Conservation (phyloP, 768 basidiomycete species). For the Suillus bovinus region DNA sequence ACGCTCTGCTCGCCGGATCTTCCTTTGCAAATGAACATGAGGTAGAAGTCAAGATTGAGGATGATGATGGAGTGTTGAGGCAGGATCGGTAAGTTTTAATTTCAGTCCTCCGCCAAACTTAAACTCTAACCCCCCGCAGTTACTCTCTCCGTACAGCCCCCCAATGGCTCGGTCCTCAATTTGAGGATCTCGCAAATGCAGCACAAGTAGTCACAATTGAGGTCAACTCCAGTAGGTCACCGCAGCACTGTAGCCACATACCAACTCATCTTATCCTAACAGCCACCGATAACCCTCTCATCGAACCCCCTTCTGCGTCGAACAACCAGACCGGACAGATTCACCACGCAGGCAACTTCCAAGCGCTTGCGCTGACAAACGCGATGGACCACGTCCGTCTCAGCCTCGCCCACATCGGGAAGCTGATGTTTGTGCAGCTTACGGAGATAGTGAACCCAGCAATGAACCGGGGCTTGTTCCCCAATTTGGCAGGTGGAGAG, state of each 20-base stretch:
- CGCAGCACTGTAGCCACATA: constrained; percentile 7
- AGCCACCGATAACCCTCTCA: constrained; percentile 88
- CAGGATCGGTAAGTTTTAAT: constrained; percentile 70
- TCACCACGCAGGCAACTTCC: constrained; percentile 89
- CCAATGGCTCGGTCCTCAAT: constrained; percentile 85
- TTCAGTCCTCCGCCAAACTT: not conserved
- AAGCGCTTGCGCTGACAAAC: constrained; percentile 83
- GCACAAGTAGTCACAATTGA: constrained; percentile 67
- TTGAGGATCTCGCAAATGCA: constrained; percentile 75
- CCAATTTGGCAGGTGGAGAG: constrained; percentile 76
- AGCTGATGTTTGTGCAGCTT: constrained; percentile 65
- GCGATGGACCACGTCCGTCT: constrained; percentile 88
- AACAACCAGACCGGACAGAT: constrained; percentile 44
- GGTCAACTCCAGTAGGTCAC: constrained; percentile 74
- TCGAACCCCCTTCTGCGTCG: constrained; percentile 72
- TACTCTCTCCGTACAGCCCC: constrained; percentile 66
- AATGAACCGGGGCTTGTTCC: constrained; percentile 79
- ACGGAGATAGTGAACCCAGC: constrained; percentile 56
- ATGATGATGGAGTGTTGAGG: constrained; percentile 72
- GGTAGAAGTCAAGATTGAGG: constrained; percentile 69
- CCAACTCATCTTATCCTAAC: constrained; percentile 1
- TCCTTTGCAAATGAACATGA: constrained; percentile 68
- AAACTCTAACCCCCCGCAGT: not conserved
- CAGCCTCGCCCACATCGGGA: constrained; percentile 67
- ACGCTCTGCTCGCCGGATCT: constrained; percentile 67